phyloP scores from a whole-genome alignment of 768 basidiomycete species.

The Termitomyces sp. region DNA sequence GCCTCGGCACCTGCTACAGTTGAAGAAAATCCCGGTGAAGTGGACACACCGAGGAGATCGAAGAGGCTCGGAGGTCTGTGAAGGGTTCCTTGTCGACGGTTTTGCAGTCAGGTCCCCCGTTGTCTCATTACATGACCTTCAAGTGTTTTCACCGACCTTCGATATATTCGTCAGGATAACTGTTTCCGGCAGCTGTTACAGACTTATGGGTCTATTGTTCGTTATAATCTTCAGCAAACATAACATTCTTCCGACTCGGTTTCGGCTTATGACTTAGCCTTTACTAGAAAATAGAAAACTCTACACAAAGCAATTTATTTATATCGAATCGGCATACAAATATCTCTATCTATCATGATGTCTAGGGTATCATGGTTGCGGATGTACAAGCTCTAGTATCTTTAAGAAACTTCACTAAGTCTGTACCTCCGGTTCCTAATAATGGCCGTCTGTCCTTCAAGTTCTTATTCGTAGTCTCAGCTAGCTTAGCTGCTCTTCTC shows the following conservation, averaged over 20 bases:
- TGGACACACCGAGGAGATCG: not conserved
- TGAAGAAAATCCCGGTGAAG: no score
- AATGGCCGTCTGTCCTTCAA: slow-evolving; percentile 26
- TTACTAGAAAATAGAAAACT: no score
- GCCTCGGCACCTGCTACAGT: no score
- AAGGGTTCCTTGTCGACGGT: not conserved
- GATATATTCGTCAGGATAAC: not conserved
- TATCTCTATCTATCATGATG: not conserved
- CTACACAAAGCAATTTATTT: no score
- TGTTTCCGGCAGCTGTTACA: not conserved
- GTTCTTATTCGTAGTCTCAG: slow-evolving; percentile 13
- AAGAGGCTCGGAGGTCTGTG: not conserved
- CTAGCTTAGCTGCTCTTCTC: slow-evolving; percentile 25
- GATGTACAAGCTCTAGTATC: slow-evolving; percentile 65
- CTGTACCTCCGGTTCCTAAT: slow-evolving; percentile 78
- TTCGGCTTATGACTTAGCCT: not conserved
- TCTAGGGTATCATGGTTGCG: slow-evolving; percentile 25
- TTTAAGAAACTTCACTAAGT: slow-evolving; percentile 73
- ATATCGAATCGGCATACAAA: not conserved
- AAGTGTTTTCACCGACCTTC: not conserved
- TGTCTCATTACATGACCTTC: not conserved
- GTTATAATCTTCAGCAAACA: no score
- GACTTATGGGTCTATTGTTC: not conserved
- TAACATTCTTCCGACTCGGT: not conserved
- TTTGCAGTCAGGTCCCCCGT: not conserved